A percentile compares a stretch with the other conserved stretches of the same genome.
Evolutionary conservation across 495 filamentous ascomycete species (phyloP).

Genomic region (Daldinia loculata): DNA sequence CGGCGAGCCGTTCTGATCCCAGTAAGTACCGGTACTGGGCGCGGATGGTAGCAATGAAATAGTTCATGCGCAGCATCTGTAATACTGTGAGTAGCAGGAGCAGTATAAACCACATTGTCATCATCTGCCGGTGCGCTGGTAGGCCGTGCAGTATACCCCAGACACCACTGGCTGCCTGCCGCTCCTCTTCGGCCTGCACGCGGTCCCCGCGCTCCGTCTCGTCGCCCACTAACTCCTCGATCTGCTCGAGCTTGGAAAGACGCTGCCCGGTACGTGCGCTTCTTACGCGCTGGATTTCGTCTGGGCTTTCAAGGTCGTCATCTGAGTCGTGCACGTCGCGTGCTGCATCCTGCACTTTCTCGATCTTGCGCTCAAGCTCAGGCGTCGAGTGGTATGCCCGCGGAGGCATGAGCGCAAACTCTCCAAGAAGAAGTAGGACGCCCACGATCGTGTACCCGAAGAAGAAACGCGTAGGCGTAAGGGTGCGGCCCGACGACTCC

Average conservation of each 20-base stretch:
- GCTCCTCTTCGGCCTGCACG: conserved; percentile 61
- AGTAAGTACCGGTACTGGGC: conserved; percentile 58
- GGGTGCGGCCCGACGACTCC: conserved; percentile 56
- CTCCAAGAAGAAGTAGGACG: conserved; percentile 60
- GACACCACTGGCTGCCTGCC: conserved; percentile 58
- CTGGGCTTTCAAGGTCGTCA: conserved; percentile 44
- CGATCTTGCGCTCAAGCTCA: conserved; percentile 58
- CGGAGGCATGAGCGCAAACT: conserved; percentile 68
- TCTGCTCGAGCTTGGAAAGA: conserved; percentile 47
- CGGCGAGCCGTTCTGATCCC: conserved; percentile 48
- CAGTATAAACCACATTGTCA: conserved; percentile 58
- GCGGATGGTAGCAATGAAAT: conserved; percentile 62
- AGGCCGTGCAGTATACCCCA: conserved; percentile 62
- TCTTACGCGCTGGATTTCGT: conserved; percentile 47
- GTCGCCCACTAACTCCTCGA: conserved; percentile 56
- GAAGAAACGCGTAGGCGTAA: conserved; percentile 71
- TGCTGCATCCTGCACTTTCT: conserved; percentile 46
- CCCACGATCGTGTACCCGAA: conserved; percentile 69
- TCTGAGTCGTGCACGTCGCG: conserved; percentile 54
- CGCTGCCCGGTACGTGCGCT: conserved; percentile 48
- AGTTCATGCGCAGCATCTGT: conserved; percentile 65
- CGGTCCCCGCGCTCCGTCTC: conserved; percentile 55
- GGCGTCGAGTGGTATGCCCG: conserved; percentile 68
- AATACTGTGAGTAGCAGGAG: conserved; percentile 60
- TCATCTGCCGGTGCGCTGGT: conserved; percentile 57